phyloP scores from a whole-genome alignment of 768 basidiomycete species.

The Lactarius pseudohatsudake region DNA sequence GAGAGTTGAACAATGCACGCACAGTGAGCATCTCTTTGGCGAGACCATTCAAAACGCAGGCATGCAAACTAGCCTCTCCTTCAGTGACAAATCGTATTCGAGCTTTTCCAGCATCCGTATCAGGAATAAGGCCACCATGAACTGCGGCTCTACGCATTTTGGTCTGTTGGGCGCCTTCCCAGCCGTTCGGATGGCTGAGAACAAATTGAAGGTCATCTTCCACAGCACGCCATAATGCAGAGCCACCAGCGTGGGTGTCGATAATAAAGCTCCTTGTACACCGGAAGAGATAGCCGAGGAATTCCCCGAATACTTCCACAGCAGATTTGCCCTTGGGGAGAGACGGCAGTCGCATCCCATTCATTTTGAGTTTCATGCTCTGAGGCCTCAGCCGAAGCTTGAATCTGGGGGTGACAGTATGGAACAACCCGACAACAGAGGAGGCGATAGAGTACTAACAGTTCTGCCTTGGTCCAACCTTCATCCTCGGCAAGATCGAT shows the following conservation, averaged over 20 bases:
- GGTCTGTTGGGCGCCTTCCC: constrained; percentile 77
- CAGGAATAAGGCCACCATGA: constrained; percentile 69
- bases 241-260: constrained; percentile 81
- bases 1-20: constrained; percentile 29
- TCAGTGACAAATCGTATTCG: constrained; percentile 80
- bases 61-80: constrained; percentile 81
- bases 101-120: constrained; percentile 69
- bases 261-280: constrained; percentile 76
- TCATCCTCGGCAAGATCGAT: constrained; percentile 73
- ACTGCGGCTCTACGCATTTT: constrained; percentile 76
- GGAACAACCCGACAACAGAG: not conserved
- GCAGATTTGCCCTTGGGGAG: constrained; percentile 67
- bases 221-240: constrained; percentile 65
- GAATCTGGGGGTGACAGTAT: constrained; percentile 48
- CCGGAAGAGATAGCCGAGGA: constrained; percentile 67
- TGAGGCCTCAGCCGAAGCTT: constrained; percentile 77
- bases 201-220: constrained; percentile 72
- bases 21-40: constrained; percentile 78
- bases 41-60: constrained; percentile 74
- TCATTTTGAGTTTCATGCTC: constrained; percentile 79
- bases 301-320: constrained; percentile 78
- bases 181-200: constrained; percentile 78
- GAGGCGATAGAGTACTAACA: constrained; percentile 48
- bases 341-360: constrained; percentile 73
- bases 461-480: constrained; percentile 70